A percentile compares a stretch with the other conserved stretches of the same genome.
phyloP scores from a whole-genome alignment of 805 yeast genomes.

The Yarrowia hollandica region DNA sequence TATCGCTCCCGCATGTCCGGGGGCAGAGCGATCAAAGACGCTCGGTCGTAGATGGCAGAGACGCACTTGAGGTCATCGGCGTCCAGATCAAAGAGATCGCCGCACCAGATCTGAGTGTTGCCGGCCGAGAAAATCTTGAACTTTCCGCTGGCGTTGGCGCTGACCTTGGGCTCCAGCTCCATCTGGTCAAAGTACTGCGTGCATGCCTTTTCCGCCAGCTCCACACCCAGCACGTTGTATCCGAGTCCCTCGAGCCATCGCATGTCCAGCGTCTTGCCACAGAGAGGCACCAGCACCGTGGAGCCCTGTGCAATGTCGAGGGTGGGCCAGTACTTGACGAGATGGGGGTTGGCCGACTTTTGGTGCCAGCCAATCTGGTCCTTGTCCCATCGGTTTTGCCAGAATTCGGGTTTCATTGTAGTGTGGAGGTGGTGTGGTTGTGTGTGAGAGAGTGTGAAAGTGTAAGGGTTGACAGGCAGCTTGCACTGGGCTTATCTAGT shows the following conservation, averaged over 20 bases:
- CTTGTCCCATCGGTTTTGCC: slow-evolving; percentile 25
- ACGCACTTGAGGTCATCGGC: slow-evolving; percentile 18
- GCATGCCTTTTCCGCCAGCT: slow-evolving; percentile 21
- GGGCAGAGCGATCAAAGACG: slow-evolving; percentile 6
- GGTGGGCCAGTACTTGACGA: slow-evolving; percentile 24
- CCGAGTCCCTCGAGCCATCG: slow-evolving; percentile 22
- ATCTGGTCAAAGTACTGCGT: slow-evolving; percentile 23
- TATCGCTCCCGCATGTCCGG: slow-evolving; percentile 26
- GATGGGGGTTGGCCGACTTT: slow-evolving; percentile 24
- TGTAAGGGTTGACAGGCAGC: neutral
- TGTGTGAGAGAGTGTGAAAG: neutral
- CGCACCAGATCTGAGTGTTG: slow-evolving; percentile 20
- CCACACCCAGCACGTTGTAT: slow-evolving; percentile 24
- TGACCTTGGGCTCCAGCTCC: slow-evolving; percentile 25
- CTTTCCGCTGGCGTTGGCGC: neutral
- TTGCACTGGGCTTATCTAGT: too few species aligned
- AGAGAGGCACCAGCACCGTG: slow-evolving; percentile 15
- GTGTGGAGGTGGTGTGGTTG: neutral
- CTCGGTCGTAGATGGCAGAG: slow-evolving; percentile 18
- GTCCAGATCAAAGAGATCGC: slow-evolving; percentile 1
- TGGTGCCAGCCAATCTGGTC: slow-evolving; percentile 29
- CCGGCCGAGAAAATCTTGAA: slow-evolving; percentile 15
- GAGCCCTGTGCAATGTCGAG: slow-evolving; percentile 13
- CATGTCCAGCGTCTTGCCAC: slow-evolving; percentile 24
- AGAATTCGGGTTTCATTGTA: slow-evolving; percentile 27